phyloP scores from a whole-genome alignment of 2,329 filamentous ascomycete genomes.

The Aspergillus bombycis region DNA sequence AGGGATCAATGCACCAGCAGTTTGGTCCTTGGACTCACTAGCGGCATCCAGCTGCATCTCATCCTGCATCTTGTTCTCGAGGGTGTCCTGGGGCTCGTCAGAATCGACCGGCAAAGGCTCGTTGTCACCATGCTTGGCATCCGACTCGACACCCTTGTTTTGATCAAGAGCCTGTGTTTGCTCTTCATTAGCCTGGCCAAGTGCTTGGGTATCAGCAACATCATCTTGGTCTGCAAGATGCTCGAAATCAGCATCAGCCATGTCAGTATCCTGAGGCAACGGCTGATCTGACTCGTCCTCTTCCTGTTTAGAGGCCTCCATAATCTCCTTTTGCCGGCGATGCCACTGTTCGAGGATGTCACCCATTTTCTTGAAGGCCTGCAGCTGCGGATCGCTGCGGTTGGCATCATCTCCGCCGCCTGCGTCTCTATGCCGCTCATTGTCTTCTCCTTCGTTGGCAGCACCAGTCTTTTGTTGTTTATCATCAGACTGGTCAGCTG shows the following conservation, averaged over 20 bases:
- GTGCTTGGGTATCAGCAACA: conserved; percentile 83
- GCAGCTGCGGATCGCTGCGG: conserved; percentile 50
- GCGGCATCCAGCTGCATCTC: conserved; percentile 46
- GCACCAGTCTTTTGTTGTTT: conserved; percentile 49
- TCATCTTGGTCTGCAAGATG: conserved; percentile 84
- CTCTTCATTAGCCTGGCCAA: conserved; percentile 86
- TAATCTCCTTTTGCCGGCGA: conserved; percentile 81
- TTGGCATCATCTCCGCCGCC: conserved; percentile 41
- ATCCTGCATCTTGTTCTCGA: conserved; percentile 53
- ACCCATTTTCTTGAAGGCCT: conserved; percentile 92
- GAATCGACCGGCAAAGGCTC: conserved; percentile 60
- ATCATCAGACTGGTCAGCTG: conserved; percentile 51
- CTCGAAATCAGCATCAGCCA: conserved; percentile 83
- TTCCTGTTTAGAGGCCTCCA: conserved; percentile 59
- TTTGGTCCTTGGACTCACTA: conserved; percentile 40
- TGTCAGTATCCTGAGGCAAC: conserved; percentile 66
- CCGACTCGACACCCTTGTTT: conserved; percentile 78
- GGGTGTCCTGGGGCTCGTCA: conserved; percentile 41
- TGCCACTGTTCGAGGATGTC: conserved; percentile 94
- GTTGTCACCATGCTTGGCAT: conserved; percentile 58
- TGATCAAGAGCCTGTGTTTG: conserved; percentile 85
- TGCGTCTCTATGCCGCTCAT: conserved; percentile 38
- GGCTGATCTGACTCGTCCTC: conserved; percentile 53
- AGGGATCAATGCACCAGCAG: conserved; percentile 57
- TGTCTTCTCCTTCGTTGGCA: conserved; percentile 46